A percentile compares a stretch with the other conserved stretches of the same genome.
Conservation (phyloP, 140 eudicot genomes). For the Erigeron philadelphicus region DNA sequence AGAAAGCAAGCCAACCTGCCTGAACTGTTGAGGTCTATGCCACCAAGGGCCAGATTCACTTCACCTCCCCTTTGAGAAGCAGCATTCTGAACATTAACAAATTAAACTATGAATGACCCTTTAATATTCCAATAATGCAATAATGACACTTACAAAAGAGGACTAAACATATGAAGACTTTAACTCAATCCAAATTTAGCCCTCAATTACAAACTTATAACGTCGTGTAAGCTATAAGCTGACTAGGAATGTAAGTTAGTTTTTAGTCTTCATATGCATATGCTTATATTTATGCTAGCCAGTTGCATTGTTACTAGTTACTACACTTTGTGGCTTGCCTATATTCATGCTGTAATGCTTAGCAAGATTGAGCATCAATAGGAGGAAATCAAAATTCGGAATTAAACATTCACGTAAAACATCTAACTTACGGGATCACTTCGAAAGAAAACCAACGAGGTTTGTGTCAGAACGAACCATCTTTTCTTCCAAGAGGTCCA, state of each 20-base stretch:
- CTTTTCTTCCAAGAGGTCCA: slow-evolving; percentile 99
- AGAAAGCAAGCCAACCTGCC: slow-evolving; percentile 81
- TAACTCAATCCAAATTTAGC: not conserved
- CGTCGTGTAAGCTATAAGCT: not conserved
- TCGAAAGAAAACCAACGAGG: slow-evolving; percentile 88
- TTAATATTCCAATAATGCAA: slow-evolving; percentile 2
- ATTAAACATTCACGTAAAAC: not conserved
- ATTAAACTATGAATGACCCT: slow-evolving; percentile 18
- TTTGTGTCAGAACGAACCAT: slow-evolving; percentile 84
- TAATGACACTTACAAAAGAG: slow-evolving; percentile 2
- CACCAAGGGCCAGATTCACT: slow-evolving; percentile 93
- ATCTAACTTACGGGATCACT: slow-evolving; percentile 80
- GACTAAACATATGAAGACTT: no score
- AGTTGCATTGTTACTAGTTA: no score
- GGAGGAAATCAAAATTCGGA: slow-evolving; percentile 2
- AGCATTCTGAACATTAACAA: slow-evolving; percentile 49
- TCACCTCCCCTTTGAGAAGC: slow-evolving; percentile 70
- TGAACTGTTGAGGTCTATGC: slow-evolving; percentile 97
- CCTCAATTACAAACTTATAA: not conserved
- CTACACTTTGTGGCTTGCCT: no score
- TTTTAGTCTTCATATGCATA: no score
- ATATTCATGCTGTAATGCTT: no score
- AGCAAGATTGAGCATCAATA: no score
- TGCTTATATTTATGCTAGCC: no score
- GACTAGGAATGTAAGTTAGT: no score